phyloP scores from a whole-genome alignment of 2,329 filamentous ascomycete genomes.

The Cercospora brassicicola region DNA sequence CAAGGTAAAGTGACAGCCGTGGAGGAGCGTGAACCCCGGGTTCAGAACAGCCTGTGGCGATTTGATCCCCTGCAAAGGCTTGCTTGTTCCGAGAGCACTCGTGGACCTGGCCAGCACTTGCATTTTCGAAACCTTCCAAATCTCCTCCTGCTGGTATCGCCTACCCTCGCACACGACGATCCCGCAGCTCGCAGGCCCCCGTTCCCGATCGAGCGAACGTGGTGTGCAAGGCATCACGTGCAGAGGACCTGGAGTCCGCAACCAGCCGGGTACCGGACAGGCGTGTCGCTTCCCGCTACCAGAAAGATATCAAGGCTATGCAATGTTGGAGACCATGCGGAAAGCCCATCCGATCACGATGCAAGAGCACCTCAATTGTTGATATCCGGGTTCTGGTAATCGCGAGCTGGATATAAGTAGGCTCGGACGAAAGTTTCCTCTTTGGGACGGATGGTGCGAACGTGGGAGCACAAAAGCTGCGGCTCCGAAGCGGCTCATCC shows the following conservation, averaged over 20 bases:
- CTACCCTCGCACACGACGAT: not conserved
- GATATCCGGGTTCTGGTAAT: not conserved
- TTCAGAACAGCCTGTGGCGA: not conserved
- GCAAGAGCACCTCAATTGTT: not conserved
- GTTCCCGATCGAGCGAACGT: not conserved
- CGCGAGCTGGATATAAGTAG: slow-evolving; percentile 9
- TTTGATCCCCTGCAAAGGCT: not conserved
- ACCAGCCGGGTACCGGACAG: not conserved
- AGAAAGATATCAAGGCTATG: not conserved
- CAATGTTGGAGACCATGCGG: not conserved
- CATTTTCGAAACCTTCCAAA: not conserved
- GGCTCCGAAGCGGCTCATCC: slow-evolving; percentile 10
- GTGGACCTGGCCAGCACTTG: not conserved
- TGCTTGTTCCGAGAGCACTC: not conserved
- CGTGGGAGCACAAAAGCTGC: not conserved
- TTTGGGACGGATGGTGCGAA: not conserved
- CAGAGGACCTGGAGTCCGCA: not conserved
- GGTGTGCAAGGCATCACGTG: not conserved
- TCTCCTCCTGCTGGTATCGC: not conserved
- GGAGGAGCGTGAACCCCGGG: slow-evolving; percentile 7
- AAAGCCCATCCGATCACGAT: slow-evolving; percentile 11
- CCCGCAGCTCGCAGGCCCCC: not conserved
- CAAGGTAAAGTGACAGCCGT: not conserved
- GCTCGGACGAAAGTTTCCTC: slow-evolving; percentile 6
- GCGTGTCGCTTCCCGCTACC: not conserved